Percentiles rank a stretch among this genome's conserved stretches.
Conservation (phyloP, 208 protist genomes). For the Porcisia hertigi region DNA sequence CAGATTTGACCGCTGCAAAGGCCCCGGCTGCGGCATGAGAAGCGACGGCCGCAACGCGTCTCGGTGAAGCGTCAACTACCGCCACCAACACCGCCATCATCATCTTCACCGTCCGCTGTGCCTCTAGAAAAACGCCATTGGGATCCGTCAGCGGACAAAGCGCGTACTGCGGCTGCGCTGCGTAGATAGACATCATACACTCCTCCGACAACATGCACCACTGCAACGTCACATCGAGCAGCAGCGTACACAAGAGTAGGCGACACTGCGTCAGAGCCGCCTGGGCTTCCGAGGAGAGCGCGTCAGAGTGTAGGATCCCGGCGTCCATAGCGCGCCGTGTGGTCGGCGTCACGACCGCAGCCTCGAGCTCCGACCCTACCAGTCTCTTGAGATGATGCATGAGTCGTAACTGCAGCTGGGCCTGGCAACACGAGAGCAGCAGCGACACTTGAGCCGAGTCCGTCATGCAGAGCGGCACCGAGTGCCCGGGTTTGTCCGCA, state of each 20-base stretch:
- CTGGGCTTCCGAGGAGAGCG: slow-evolving; percentile 12
- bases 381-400: slow-evolving; percentile 27
- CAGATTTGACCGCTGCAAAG: not conserved
- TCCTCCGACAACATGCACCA: slow-evolving; percentile 29
- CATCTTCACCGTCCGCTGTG: slow-evolving; percentile 33
- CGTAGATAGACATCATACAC: slow-evolving; percentile 28
- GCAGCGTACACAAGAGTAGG: slow-evolving; percentile 39
- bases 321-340: slow-evolving; percentile 29
- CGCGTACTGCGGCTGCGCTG: slow-evolving; percentile 19
- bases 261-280: slow-evolving; percentile 23
- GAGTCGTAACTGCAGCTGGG: slow-evolving; percentile 33
- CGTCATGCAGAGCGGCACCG: slow-evolving; percentile 8
- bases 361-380: slow-evolving; percentile 14
- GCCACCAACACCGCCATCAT: slow-evolving; percentile 43
- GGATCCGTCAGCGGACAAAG: slow-evolving; percentile 41
- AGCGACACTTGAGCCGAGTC: slow-evolving; percentile 23
- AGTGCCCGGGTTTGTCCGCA: not conserved
- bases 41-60: slow-evolving; percentile 8
- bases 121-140: slow-evolving; percentile 72
- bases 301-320: slow-evolving; percentile 19
- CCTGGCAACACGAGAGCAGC: slow-evolving; percentile 35
- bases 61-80: slow-evolving; percentile 28
- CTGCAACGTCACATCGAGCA: slow-evolving; percentile 32
- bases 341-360: slow-evolving; percentile 24
- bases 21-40: slow-evolving; percentile 1